Percentiles rank a stretch among this genome's conserved stretches.
Evolutionary conservation across 2,329 filamentous ascomycete genomes (phyloP).

Genomic region (Beauveria sp.): DNA sequence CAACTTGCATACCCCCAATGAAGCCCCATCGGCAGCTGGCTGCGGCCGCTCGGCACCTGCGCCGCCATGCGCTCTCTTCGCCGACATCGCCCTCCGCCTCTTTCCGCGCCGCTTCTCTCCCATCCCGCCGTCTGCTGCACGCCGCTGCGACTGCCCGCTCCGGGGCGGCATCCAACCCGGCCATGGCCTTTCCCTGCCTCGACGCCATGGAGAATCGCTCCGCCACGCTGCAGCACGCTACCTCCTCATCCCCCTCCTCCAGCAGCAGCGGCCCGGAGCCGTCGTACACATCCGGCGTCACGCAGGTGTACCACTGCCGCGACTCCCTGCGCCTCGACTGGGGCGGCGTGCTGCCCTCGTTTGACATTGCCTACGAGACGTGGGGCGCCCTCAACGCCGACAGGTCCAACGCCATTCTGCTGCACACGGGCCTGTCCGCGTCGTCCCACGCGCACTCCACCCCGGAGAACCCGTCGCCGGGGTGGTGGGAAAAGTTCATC

Average conservation of each 20-base stretch:
- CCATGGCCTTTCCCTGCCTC: slow-evolving; percentile 83
- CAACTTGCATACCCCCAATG: neutral
- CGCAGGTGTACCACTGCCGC: slow-evolving; percentile 65
- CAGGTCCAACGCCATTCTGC: slow-evolving; percentile 79
- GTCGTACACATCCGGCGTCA: slow-evolving; percentile 85
- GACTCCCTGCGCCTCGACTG: slow-evolving; percentile 81
- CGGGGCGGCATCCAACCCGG: slow-evolving; percentile 61
- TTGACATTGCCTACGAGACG: slow-evolving; percentile 85
- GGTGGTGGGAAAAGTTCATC: slow-evolving; percentile 99
- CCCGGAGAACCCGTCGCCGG: slow-evolving; percentile 73
- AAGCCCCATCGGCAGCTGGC: slow-evolving; percentile 11
- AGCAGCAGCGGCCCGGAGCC: slow-evolving; percentile 74
- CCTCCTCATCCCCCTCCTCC: slow-evolving; percentile 25
- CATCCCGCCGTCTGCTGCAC: neutral
- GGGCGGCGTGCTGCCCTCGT: slow-evolving; percentile 85
- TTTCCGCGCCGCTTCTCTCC: neutral
- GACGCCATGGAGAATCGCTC: slow-evolving; percentile 76
- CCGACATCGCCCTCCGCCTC: neutral
- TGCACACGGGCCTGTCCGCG: slow-evolving; percentile 93
- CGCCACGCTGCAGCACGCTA: slow-evolving; percentile 47
- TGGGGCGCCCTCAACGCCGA: slow-evolving; percentile 79
- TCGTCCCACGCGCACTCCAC: slow-evolving; percentile 96
- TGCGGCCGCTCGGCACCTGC: slow-evolving; percentile 8
- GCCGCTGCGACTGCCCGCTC: slow-evolving; percentile 16
- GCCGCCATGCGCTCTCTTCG: slow-evolving; percentile 1